These are phyloP conservation scores for Cenchrus fungigraminus DNA, from an alignment of 176 grass and related monocot genomes.

Conservation along the genomic window DNA sequence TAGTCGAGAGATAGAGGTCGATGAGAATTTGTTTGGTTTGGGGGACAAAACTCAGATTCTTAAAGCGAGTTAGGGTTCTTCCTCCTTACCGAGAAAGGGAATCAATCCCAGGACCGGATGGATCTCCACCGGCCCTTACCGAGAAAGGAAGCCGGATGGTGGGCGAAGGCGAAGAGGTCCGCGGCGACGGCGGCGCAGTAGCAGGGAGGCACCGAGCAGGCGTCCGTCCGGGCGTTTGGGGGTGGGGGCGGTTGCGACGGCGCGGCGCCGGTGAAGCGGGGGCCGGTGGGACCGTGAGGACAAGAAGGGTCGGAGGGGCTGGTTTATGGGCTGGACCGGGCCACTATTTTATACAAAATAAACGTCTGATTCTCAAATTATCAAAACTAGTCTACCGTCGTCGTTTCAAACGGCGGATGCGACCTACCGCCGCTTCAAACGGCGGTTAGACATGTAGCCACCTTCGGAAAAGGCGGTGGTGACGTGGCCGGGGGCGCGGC, in stretches of 20 bases:
- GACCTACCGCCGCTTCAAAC: no score
- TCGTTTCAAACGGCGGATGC: no score
- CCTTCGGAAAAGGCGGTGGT: no score
- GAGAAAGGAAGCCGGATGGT: neutral
- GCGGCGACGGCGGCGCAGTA: neutral
- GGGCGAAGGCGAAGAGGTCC: neutral
- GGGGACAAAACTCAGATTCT: neutral
- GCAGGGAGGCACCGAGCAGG: neutral
- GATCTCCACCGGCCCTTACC: neutral
- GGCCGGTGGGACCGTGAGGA: neutral
- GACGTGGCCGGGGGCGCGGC: no score
- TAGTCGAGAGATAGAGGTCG: neutral
- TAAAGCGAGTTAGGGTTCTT: conserved; percentile 7
- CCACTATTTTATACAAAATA: no score
- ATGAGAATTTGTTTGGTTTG: neutral
- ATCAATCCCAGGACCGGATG: neutral
- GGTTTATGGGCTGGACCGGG: neutral
- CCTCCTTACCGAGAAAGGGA: neutral
- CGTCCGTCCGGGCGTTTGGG: neutral
- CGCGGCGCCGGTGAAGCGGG: neutral
- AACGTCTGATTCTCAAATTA: no score
- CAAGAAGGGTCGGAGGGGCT: neutral
- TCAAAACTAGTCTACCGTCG: no score
- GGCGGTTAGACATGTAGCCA: no score
- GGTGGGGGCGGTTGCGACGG: neutral